These are phyloP conservation scores for Leishmania martiniquensis DNA, from an alignment of 208 protist species.

Conservation along the genomic window DNA sequence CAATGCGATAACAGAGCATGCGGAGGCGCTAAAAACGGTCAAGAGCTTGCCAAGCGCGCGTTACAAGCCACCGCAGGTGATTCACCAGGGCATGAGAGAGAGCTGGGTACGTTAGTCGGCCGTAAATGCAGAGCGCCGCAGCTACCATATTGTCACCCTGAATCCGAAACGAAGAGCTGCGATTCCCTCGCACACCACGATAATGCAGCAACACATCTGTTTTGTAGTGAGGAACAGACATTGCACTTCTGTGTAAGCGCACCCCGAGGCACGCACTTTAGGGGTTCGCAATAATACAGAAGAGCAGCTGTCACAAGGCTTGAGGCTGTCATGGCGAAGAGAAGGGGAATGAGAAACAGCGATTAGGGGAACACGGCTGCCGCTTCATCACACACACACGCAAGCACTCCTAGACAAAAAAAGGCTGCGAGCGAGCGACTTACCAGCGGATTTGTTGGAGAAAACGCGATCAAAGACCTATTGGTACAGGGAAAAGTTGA, in stretches of 20 bases:
- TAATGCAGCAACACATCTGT: constrained; percentile 5
- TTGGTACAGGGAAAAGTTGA: constrained; percentile 33
- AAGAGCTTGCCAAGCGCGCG: neutral
- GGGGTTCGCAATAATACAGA: neutral
- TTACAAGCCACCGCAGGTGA: neutral
- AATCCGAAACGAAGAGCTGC: constrained; percentile 9
- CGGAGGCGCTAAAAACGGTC: neutral
- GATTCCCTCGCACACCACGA: neutral
- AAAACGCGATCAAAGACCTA: constrained; percentile 6
- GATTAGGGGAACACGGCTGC: neutral
- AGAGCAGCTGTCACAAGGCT: neutral
- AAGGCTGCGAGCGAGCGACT: neutral
- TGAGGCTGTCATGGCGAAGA: neutral
- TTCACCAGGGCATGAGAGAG: neutral
- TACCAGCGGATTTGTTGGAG: neutral
- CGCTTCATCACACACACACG: neutral
- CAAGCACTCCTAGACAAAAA: neutral
- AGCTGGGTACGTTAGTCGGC: neutral
- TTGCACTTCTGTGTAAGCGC: neutral
- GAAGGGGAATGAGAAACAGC: neutral
- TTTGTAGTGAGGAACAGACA: neutral
- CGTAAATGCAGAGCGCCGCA: too few relatives aligned
- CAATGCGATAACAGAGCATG: neutral
- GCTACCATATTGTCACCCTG: neutral
- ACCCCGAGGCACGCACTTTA: neutral